phyloP scores from a whole-genome alignment of 1,139 yeast species.

The Meyerozyma sp. region DNA sequence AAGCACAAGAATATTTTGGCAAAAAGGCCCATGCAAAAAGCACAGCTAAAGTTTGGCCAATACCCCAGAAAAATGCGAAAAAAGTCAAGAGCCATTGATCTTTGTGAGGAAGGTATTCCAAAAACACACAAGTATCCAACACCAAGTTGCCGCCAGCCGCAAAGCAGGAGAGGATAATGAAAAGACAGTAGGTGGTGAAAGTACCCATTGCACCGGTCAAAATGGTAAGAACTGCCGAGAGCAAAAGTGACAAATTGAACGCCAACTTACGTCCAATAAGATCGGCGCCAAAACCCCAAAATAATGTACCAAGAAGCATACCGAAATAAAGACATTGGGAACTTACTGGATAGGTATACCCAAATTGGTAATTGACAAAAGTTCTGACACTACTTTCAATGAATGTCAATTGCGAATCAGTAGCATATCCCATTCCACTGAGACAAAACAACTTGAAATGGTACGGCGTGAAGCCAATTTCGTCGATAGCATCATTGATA shows the following conservation, averaged over 20 bases:
- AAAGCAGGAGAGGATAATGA: constrained; percentile 41
- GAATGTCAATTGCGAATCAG: constrained; percentile 52
- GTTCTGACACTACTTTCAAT: constrained; percentile 33
- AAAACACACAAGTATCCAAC: constrained; percentile 54
- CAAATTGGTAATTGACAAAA: constrained; percentile 39
- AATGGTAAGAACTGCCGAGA: constrained; percentile 47
- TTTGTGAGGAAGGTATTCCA: constrained; percentile 52
- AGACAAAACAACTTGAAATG: constrained; percentile 39
- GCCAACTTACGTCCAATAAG: constrained; percentile 53
- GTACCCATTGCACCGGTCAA: constrained; percentile 47
- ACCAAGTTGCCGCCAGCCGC: constrained; percentile 61
- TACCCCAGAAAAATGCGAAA: constrained; percentile 59
- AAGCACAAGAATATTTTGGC: constrained; percentile 42
- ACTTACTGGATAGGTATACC: constrained; percentile 26
- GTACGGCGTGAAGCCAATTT: constrained; percentile 47
- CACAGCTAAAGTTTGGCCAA: constrained; percentile 54
- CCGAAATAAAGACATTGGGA: constrained; percentile 27
- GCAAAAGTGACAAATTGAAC: constrained; percentile 47
- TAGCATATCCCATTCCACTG: constrained; percentile 62
- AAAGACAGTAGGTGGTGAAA: constrained; percentile 45
- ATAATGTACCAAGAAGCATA: constrained; percentile 49
- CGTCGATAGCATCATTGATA: constrained; percentile 44
- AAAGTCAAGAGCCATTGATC: constrained; percentile 51
- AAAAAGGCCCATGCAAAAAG: constrained; percentile 55
- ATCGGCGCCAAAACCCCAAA: constrained; percentile 59